Conservation (phyloP, 2,329 filamentous ascomycete genomes). For the Alternaria arborescens region DNA sequence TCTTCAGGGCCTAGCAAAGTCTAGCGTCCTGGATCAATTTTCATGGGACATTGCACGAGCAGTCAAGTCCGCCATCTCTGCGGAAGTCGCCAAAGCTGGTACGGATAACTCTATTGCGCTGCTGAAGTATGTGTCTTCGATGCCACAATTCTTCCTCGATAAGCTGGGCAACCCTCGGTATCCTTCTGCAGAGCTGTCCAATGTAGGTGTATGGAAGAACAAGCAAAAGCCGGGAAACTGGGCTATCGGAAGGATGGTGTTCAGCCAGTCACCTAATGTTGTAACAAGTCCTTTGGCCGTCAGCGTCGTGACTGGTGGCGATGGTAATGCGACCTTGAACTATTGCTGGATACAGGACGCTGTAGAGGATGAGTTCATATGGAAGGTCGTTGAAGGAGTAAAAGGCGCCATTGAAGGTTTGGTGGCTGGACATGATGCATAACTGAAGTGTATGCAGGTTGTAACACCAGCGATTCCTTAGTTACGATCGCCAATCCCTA, state of each 20-base stretch:
- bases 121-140: constrained; percentile 53
- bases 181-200: constrained; percentile 57
- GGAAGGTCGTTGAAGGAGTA: constrained; percentile 24
- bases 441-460: neutral
- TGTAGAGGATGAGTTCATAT: constrained; percentile 41
- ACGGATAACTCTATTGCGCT: constrained; percentile 49
- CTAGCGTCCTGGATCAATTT: constrained; percentile 14
- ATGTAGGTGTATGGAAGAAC: constrained; percentile 52
- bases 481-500: no score
- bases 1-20: neutral
- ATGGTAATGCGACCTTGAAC: constrained; percentile 54
- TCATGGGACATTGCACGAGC: constrained; percentile 31
- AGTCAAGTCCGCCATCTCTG: constrained; percentile 25
- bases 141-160: constrained; percentile 48
- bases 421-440: neutral
- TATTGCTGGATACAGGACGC: constrained; percentile 55
- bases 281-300: constrained; percentile 51
- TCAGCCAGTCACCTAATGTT: constrained; percentile 56
- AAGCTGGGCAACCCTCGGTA: constrained; percentile 52
- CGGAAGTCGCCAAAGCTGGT: constrained; percentile 28
- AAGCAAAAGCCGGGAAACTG: constrained; percentile 17
- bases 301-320: constrained; percentile 55
- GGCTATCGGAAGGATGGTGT: constrained; percentile 53
- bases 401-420: constrained; percentile 4
- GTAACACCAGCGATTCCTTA: no score